Base-by-base conservation (phyloP, 2,329 filamentous ascomycete genomes). In the Xylaria sp. region DNA sequence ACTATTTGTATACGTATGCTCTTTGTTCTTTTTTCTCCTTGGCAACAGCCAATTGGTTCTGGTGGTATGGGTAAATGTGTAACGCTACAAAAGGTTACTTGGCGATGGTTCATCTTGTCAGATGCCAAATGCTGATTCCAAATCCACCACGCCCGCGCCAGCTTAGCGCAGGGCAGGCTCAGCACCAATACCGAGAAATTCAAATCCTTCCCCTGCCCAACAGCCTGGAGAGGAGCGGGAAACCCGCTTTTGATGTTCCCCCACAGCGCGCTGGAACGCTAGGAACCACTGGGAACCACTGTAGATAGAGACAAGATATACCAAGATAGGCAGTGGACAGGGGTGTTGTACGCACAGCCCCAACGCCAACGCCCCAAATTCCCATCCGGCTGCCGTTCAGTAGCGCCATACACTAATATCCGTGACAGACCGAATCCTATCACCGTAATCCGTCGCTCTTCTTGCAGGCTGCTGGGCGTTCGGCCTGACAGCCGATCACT, bases 1-100 rank as follows among this genome's bases (percentile, higher is more conserved):
- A 66, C 64, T 66, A 66, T 62, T 58, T 58, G 54, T 34, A 32
- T 67, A 50, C 60, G 60, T 63, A 63, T 5, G 30, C 54, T 48
- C 36, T 51, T 62, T 47, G 5, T 47, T 47, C 14, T 14, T 42
- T 17, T 19, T 47, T 17, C n/a, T 47, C 45, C 65, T 68, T 64
- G 60, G 65, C 61, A 58, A 45, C 24, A 48, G 48, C 56, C 65
- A 45, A 64, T 68, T 68, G 56, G 65, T 19, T 32, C 55, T 51
- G 48, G 21, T 27, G 48, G 21, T 4, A 30, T 51, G 27, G 8
- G 21, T 30, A 30, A 30, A 19, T 51, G 27, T 51, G 48, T 30
- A 30, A 51, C 48, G 32, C 56, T 36, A 55, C 27, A 60, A 24
- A 47, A 39, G 47, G 11, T 50, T 21, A 59, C 58, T 59, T 63